Percentiles rank a stretch among this genome's conserved stretches.
Conservation (phyloP, 305 asterid genomes). For the Fraxinus albicans region DNA sequence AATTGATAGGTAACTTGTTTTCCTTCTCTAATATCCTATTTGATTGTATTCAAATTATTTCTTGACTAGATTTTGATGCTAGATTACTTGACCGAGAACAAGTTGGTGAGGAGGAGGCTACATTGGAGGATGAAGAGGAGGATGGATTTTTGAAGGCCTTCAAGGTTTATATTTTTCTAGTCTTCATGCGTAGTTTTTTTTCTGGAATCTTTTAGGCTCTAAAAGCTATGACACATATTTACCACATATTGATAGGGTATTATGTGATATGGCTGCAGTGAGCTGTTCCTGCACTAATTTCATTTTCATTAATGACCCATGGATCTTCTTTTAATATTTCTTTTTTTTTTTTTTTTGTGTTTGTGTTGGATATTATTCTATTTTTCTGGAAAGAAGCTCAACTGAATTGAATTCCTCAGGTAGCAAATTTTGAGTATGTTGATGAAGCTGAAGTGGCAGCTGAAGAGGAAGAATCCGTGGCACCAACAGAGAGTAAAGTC, state of each 20-base stretch:
- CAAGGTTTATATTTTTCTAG: conserved; percentile 55
- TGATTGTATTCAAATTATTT: conserved; percentile 17
- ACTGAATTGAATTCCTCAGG: conserved; percentile 48
- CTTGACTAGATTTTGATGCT: conserved; percentile 22
- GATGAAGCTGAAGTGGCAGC: conserved; percentile 70
- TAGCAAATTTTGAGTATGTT: conserved; percentile 90
- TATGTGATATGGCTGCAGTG: conserved; percentile 11
- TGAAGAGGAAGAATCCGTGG: conserved; percentile 66
- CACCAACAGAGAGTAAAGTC: conserved; percentile 55
- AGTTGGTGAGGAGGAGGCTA: conserved; percentile 75
- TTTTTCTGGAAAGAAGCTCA: conserved; percentile 24
- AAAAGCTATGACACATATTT: background rate
- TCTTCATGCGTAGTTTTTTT: background rate
- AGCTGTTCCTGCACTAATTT: conserved; percentile 13
- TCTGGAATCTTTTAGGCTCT: background rate
- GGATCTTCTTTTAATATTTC: conserved; percentile 13
- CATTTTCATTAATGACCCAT: conserved; percentile 13
- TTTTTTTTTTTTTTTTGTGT: background rate
- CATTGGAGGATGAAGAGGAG: conserved; percentile 88
- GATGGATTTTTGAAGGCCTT: conserved; percentile 93
- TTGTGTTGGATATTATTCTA: conserved; percentile 4
- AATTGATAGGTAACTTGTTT: conserved; percentile 68
- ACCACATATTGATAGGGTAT: conserved; percentile 7
- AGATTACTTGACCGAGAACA: conserved; percentile 93
- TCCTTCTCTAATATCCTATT: conserved; percentile 12